Evolutionary conservation across 305 asterid genomes (phyloP).

Genomic region (Plantago lanceolata): DNA sequence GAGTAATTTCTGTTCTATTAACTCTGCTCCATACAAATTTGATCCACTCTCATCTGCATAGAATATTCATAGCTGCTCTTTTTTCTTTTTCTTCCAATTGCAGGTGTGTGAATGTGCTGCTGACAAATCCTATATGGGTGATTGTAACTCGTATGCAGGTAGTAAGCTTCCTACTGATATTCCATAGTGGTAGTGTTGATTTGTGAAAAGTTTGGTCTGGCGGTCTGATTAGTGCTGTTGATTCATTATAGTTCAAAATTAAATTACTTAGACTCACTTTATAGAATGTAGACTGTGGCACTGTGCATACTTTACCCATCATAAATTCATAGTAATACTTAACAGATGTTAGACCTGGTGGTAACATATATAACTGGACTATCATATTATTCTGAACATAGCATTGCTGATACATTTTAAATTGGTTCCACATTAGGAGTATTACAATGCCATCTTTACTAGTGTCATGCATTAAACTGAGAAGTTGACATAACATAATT

Average conservation of each 20-base stretch:
- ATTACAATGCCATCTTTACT: too few species aligned
- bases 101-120: slow-evolving; percentile 92
- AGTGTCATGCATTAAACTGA: too few species aligned
- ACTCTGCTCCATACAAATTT: neutral
- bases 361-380: too few species aligned
- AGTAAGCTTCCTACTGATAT: slow-evolving; percentile 7
- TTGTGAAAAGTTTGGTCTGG: slow-evolving; percentile 7
- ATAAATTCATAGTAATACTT: slow-evolving; percentile 1
- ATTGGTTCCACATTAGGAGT: too few species aligned
- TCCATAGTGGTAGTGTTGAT: too few species aligned
- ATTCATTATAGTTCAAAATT: slow-evolving; percentile 8
- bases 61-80: neutral
- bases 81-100: slow-evolving; percentile 24
- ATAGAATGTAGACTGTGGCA: slow-evolving; percentile 12
- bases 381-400: too few species aligned
- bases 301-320: slow-evolving; percentile 1
- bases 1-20: too few species aligned
- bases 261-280: neutral
- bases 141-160: slow-evolving; percentile 94
- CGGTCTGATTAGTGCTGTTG: slow-evolving; percentile 10
- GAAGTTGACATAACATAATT: too few species aligned
- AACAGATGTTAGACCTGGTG: neutral
- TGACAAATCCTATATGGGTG: slow-evolving; percentile 80
- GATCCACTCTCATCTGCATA: neutral
- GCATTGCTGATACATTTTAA: too few species aligned